phyloP scores from a whole-genome alignment of 805 yeast genomes.

The Kuraishia borneana region DNA sequence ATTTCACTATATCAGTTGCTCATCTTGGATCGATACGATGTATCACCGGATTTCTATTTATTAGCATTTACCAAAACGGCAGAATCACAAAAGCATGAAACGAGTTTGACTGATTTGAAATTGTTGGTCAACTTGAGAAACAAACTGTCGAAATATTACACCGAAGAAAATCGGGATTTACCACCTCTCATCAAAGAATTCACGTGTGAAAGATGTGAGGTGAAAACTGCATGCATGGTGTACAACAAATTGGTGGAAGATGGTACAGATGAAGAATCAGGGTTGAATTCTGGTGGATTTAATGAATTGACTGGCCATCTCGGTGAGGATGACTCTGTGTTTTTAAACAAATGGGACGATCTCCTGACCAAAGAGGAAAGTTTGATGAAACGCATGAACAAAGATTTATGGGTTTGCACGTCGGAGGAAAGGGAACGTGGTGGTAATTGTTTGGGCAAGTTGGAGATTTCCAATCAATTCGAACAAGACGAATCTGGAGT shows the following conservation, averaged over 20 bases:
- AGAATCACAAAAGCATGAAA: constrained; percentile 37
- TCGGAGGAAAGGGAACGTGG: constrained; percentile 48
- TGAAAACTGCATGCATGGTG: constrained; percentile 51
- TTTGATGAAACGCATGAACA: constrained; percentile 34
- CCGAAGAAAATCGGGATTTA: constrained; percentile 33
- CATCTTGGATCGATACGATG: constrained; percentile 67
- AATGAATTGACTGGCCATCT: constrained; percentile 41
- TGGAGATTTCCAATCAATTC: constrained; percentile 23
- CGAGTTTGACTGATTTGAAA: constrained; percentile 45
- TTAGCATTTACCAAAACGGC: constrained; percentile 63
- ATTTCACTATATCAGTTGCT: constrained; percentile 72
- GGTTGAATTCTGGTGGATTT: constrained; percentile 36
- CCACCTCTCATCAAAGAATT: constrained; percentile 45
- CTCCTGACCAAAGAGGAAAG: constrained; percentile 68
- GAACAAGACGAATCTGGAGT: constrained; percentile 14
- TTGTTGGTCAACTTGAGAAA: constrained; percentile 67
- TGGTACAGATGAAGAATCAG: constrained; percentile 45
- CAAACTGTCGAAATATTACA: constrained; percentile 46
- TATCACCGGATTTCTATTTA: constrained; percentile 52
- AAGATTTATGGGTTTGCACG: constrained; percentile 61
- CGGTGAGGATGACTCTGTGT: constrained; percentile 31
- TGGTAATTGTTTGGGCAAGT: constrained; percentile 47
- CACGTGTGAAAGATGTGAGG: constrained; percentile 51
- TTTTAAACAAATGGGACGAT: constrained; percentile 64
- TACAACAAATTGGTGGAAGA: constrained; percentile 46